phyloP scores from a whole-genome alignment of 2,329 filamentous ascomycete species.

The Mycogone perniciosa region DNA sequence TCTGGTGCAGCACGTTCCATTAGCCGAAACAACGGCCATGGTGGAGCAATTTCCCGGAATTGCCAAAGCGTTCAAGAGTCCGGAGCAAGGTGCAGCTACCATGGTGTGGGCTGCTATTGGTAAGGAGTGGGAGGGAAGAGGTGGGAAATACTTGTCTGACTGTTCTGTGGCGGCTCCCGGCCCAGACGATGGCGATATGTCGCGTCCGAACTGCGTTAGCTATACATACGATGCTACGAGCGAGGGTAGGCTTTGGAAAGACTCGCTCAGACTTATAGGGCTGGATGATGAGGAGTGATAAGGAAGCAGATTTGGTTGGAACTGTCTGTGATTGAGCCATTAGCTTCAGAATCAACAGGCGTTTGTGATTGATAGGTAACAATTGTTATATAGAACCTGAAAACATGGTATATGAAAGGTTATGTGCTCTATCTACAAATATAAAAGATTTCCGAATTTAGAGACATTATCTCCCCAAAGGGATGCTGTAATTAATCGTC shows the following conservation, averaged over 20 bases:
- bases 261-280: conserved; percentile 10
- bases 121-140: conserved; percentile 37
- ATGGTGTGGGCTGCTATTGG: conserved; percentile 37
- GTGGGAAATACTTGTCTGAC: conserved; percentile 40
- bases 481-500: no score
- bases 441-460: no score
- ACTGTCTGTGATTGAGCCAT: no score
- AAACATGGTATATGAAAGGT: no score
- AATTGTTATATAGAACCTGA: no score
- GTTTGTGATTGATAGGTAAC: no score
- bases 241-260: conserved; percentile 35
- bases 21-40: conserved; percentile 2
- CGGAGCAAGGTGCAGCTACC: conserved; percentile 42
- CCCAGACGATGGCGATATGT: neutral
- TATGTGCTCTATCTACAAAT: no score
- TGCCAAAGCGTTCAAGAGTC: neutral
- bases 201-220: conserved; percentile 14
- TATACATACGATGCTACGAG: conserved; percentile 32
- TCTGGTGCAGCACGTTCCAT: conserved; percentile 1
- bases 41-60: neutral
- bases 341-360: no score
- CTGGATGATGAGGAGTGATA: conserved; percentile 2
- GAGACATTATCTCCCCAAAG: no score
- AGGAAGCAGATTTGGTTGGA: no score
- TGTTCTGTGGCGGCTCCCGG: conserved; percentile 26